phyloP scores from a whole-genome alignment of 2,329 filamentous ascomycete species.

The Calonectria pteridis region DNA sequence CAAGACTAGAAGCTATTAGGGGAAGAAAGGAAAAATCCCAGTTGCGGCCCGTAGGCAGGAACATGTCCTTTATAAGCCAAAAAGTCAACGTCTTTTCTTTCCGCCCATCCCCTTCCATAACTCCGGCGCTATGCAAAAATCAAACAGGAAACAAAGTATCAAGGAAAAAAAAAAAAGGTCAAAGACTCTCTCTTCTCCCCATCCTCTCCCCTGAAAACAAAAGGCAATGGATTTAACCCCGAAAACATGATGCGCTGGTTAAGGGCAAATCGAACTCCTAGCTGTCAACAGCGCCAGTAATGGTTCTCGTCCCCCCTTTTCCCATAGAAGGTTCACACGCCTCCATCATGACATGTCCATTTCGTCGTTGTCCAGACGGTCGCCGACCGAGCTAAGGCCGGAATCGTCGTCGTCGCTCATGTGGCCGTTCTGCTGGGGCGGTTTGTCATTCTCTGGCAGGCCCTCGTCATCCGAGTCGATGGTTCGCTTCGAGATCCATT shows the following conservation, averaged over 20 bases:
- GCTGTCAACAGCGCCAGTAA: neutral
- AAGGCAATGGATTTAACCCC: neutral
- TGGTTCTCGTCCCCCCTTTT: neutral
- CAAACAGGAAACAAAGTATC: constrained; percentile 12
- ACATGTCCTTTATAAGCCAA: neutral
- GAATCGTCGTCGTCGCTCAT: constrained; percentile 59
- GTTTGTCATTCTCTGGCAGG: constrained; percentile 20
- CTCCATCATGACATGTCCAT: constrained; percentile 59
- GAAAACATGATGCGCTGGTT: neutral
- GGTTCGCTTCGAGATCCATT: constrained; percentile 52
- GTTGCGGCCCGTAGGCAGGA: neutral
- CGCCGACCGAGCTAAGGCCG: constrained; percentile 68
- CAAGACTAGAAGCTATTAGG: neutral
- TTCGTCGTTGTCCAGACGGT: constrained; percentile 57
- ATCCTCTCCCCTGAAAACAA: no score
- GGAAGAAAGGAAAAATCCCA: constrained; percentile 1
- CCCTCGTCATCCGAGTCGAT: constrained; percentile 12
- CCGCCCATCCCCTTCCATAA: constrained; percentile 33
- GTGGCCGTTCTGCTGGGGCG: constrained; percentile 41
- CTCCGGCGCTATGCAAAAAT: constrained; percentile 48
- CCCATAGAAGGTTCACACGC: neutral
- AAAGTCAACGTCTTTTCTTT: constrained; percentile 26
- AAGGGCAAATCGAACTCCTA: neutral
- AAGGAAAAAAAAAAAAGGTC: neutral
- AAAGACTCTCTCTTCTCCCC: neutral